phyloP scores from a whole-genome alignment of 345 rosid genomes.

The Adansonia digitata region DNA sequence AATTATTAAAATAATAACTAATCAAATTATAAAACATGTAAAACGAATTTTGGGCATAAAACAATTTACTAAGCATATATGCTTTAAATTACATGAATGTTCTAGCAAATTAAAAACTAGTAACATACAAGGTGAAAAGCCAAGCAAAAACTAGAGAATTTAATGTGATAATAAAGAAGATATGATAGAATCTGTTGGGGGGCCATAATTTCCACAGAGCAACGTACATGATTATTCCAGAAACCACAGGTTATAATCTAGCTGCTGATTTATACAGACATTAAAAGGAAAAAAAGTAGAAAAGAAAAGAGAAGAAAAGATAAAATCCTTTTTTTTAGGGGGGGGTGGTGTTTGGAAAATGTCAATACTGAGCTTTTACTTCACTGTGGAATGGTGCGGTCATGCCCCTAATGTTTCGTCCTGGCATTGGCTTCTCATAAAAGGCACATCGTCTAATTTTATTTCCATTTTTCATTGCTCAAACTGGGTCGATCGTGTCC shows the following conservation, averaged over 20 bases:
- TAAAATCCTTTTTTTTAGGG: neutral
- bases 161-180: neutral
- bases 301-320: neutral
- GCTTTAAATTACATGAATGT: neutral
- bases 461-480: neutral
- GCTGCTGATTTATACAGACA: neutral
- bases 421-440: conserved; percentile 18
- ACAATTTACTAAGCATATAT: neutral
- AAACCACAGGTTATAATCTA: conserved; percentile 8
- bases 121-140: neutral
- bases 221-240: conserved; percentile 4
- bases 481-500: neutral
- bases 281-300: too few species aligned
- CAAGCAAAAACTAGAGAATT: neutral
- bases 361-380: conserved; percentile 1
- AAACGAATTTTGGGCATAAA: too few species aligned
- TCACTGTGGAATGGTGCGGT: conserved; percentile 7
- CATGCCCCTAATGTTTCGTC: conserved; percentile 9
- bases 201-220: conserved; percentile 10
- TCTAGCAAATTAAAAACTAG: neutral
- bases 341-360: neutral
- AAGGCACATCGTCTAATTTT: neutral
- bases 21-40: too few species aligned
- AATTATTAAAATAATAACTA: too few species aligned
- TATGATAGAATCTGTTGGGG: conserved; percentile 6